Evolutionary conservation across 2,329 filamentous ascomycete species (phyloP), one percentile per base, ranked within the genome.

Genomic region (Whalleya microplaca): DNA sequence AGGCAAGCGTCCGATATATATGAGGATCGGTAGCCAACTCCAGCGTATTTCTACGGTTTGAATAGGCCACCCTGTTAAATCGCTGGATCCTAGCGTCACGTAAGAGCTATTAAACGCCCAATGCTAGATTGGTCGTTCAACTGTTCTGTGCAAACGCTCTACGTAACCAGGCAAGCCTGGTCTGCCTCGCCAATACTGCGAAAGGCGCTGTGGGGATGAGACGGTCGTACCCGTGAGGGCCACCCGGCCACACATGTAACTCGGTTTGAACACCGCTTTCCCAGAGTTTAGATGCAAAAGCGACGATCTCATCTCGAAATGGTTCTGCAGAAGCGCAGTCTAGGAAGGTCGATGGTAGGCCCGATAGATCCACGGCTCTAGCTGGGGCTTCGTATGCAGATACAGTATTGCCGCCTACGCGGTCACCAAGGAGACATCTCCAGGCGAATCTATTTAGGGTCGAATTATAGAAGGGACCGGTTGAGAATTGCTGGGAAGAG

Each of bases 191-290:
- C 45, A 70, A 56, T 44, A 66, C 64, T 7, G 69, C 67, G 48
- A 71, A 68, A 40, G 66, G 63, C 19, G 68, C 67, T 16, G 55
- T 61, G 16, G 69, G 68, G 29, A 63, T 64, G 51, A 70, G 66
- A 41, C 67, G 64, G 48, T 73, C 71, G 23, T 71, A 73, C 19
- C 69, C 70, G 53, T 73, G 71, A 23, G 66, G 69, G 2, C 65
- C 66, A 20, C 71, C 72, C 9, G 68, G 66, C 69, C 70, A 73
- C 46, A 74, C 66, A 58, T 74, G 73, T 46, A 75, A 60, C 48
- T 75, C 72, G 40, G 67, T 66, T 42, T 66, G 62, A 3, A 71
- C 68, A 6, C 72, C 72, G 5, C 51, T 59, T n/a, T 66, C 66
- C 69, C 68, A 71, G n/a, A 75, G 59, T 44, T 66, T 70, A 12